Base-by-base conservation (phyloP, 2,329 filamentous ascomycete genomes). In the Pestalotiopsis sp. region DNA sequence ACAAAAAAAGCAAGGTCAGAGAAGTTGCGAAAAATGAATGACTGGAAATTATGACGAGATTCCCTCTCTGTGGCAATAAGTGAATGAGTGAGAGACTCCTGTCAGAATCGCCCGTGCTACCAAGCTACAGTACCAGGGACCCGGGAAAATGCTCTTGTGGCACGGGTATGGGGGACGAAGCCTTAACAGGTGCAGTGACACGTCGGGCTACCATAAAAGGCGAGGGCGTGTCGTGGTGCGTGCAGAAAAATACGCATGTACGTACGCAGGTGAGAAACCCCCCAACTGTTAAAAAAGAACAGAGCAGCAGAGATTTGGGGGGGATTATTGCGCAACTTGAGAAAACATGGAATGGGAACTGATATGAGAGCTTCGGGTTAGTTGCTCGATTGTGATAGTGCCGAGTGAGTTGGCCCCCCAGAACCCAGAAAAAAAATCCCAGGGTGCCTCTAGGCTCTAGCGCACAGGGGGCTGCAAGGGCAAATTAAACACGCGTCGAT, bases 401-500 rank as follows among this genome's bases (percentile, higher is more conserved):
- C 68, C 68, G 73, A 75, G 73, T 66, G 64, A 39, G 59, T 14
- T 56, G 56, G 45, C 14, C 45, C 45, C 14, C 36, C 27, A 36
- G 31, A 36, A 36, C 17, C 64, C 36, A 59, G 52, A 36, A 64
- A 36, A 62, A 31, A 70, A 38, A 52, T 52, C 45, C 66, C 64
- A 64, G 66, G 68, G 49, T 69, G 64, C 68, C 68, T 75, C 59
- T 62, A 62, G 59, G 27, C 27, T 27, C 31, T 52, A 52, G 45
- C 45, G 45, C 45, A 52, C 45, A 52, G 36, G 59, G 36, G 59
- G 31, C 31, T 77, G 75, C 70, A 71, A 73, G 72, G 58, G 73
- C 75, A 80, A 81, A 81, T 81, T 80, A 77, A 77, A 78, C 76
- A 77, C 78, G 77, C 78, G 75, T 78, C 74, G 71, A 68, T 73